A percentile compares a stretch with the other conserved stretches of the same genome.
These are phyloP conservation scores for Acacia pycnantha DNA, from an alignment of 331 rosid genomes.

Conservation along the genomic window DNA sequence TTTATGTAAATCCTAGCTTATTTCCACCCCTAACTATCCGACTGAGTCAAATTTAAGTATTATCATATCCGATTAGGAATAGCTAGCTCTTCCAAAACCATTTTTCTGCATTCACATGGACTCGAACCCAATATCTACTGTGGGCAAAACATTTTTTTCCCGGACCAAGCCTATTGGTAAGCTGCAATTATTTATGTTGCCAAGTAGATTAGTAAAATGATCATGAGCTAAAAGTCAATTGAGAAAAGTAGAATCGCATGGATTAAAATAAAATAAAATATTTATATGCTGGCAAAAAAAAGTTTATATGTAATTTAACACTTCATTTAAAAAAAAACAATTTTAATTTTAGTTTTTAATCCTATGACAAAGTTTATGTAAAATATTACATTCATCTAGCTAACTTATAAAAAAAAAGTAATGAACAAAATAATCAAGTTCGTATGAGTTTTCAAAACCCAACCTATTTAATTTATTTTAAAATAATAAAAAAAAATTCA, in stretches of 20 bases:
- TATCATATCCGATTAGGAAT: no score
- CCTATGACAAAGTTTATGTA: not conserved
- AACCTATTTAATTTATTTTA: not conserved
- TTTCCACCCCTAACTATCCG: no score
- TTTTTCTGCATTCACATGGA: no score
- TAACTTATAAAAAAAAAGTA: not conserved
- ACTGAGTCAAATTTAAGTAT: no score
- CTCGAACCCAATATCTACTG: no score
- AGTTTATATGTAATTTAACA: not conserved
- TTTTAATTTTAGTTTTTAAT: not conserved
- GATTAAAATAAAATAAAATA: not conserved
- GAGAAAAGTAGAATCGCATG: not conserved
- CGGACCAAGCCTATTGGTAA: no score
- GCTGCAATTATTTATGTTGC: no score
- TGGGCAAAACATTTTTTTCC: no score
- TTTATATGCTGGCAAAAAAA: not conserved
- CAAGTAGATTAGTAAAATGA: no score
- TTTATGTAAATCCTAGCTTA: no score
- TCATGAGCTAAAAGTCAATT: not conserved
- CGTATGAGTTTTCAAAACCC: not conserved
- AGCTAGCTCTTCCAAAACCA: no score
- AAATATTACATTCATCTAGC: not conserved
- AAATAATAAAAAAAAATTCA: not conserved
- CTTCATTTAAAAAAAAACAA: not conserved
- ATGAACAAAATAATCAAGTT: not conserved